Evolutionary conservation across 495 filamentous ascomycete species (phyloP), one percentile per base, ranked within the genome.

Genomic region (Talaromyces proteolyticus): DNA sequence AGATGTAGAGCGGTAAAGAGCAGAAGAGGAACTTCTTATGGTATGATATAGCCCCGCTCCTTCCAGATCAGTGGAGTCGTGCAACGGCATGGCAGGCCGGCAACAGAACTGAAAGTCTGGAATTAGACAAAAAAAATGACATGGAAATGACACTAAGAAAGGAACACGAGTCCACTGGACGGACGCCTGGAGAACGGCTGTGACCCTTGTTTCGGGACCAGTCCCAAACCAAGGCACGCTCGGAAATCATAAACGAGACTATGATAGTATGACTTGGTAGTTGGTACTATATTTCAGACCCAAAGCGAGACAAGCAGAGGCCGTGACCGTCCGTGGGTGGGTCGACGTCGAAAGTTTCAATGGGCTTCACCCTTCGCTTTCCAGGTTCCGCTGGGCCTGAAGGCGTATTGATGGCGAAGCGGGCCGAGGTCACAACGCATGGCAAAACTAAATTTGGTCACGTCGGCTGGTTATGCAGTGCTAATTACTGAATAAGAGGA

Each of bases 191-290:
- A 45, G 43, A 24, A 45, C 18, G 22, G 43, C 14, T 23, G 18
- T 24, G 43, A 45, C 43, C 43, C 43, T 45, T 45, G 43, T 45
- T 45, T 45, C 43, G 43, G 43, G 43, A 25, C 43, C 12, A 22
- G 23, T 69, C 29, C 29, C 29, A 14, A 14, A 34, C 29, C 29
- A 34, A n/a, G n/a, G n/a, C n/a, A n/a, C n/a, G n/a, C n/a, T n/a
- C n/a, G n/a, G n/a, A n/a, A n/a, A n/a, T n/a, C n/a, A n/a, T n/a
- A n/a, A n/a, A n/a, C n/a, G n/a, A n/a, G n/a, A n/a, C n/a, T n/a
- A n/a, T n/a, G n/a, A n/a, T n/a, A n/a, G n/a, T n/a, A n/a, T n/a
- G n/a, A n/a, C n/a, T n/a, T n/a, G 29, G 29, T 14, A 14, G 29
- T 10, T 14, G 8, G 29, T 34, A 34, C 14, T 34, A 34, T 34